Evolutionary conservation across 257 asterid species (phyloP), one percentile per base, ranked within the genome.

Genomic region (Solanum pennellii): DNA sequence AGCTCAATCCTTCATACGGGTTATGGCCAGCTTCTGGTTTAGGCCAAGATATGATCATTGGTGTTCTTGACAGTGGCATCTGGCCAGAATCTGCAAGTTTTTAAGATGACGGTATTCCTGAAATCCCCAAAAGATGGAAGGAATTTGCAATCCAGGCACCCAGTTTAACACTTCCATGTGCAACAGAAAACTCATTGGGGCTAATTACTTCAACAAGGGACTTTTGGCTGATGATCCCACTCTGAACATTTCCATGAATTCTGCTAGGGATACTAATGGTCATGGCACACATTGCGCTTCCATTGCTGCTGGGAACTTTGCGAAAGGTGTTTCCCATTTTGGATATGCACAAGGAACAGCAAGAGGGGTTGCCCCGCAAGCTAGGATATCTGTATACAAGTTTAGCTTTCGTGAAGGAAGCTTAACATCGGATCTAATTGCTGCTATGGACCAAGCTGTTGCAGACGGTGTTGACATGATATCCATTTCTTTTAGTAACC

Each of bases 21-120:
- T 44, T 88, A 68, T 88, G 88, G 90, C 88, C 86, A 27, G 88
- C 83, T 49, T 86, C 87, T 6, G 65, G 83, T n/a, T 88, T 60
- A 27, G 87, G 90, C 37, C 60, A 60, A 69, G 87, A 88, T 69
- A 83, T 86, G 8, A 88, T 86, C 20, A 82, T 88, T 37, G 84
- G 90, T 49, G 90, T 79, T 20, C 44, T 86, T 29, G 88, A 88
- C 33, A 1, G 41, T 25, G 88, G 89, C 7, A 45, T 87, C 9
- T 87, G 89, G 89, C 89, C 89, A 0, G 87, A 83, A 65, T 83
- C 84, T 6, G 66, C 13, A 0, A 87, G 89, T 29, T 87, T 86
- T 10, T 45, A 5, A 15, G 88, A 84, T 83, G 87, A 89, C 23
- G 86, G 89, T 8, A 76, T 87, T 84, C 52, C 86, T 2, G 29